Percentiles rank a stretch among this genome's conserved stretches.
These are phyloP conservation scores for Malbranchea cinnamomea DNA, from an alignment of 2,329 filamentous ascomycete species.

Conservation along the genomic window DNA sequence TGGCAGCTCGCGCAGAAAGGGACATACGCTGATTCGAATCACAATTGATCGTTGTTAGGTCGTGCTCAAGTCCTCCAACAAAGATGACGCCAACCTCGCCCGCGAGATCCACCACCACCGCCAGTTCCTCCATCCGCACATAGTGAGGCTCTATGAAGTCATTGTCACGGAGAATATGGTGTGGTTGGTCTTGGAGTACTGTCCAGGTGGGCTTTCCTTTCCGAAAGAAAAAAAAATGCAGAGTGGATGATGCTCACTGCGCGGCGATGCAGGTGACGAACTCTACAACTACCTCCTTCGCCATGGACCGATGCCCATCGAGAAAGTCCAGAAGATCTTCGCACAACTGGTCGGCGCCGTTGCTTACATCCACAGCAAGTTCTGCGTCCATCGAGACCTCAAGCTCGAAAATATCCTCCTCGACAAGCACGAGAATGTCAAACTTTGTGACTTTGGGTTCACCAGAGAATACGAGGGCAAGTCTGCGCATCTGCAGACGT, in stretches of 20 bases:
- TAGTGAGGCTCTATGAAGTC: slow-evolving; percentile 90
- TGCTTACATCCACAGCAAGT: slow-evolving; percentile 84
- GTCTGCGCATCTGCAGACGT: slow-evolving; percentile 87
- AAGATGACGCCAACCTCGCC: slow-evolving; percentile 86
- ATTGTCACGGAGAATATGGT: slow-evolving; percentile 91
- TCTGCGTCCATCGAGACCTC: slow-evolving; percentile 89
- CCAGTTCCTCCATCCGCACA: slow-evolving; percentile 94
- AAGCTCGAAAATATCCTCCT: slow-evolving; percentile 94
- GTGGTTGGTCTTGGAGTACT: slow-evolving; percentile 95
- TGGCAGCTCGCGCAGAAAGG: background rate
- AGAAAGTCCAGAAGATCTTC: slow-evolving; percentile 91
- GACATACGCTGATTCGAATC: background rate
- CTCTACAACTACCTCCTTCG: slow-evolving; percentile 89
- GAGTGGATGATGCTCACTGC: slow-evolving; percentile 4
- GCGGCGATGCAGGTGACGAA: slow-evolving; percentile 73
- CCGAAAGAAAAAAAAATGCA: slow-evolving; percentile 5
- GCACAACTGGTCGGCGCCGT: slow-evolving; percentile 91
- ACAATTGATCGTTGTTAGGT: slow-evolving; percentile 44
- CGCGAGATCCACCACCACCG: slow-evolving; percentile 97
- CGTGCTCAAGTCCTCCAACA: slow-evolving; percentile 94
- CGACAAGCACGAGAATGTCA: slow-evolving; percentile 94
- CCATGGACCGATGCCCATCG: slow-evolving; percentile 66
- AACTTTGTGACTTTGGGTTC: slow-evolving; percentile 95
- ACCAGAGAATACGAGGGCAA: slow-evolving; percentile 95
- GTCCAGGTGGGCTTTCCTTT: slow-evolving; percentile 48